Base-by-base conservation (phyloP, 75 land plant species). In the Pinus taeda region DNA sequence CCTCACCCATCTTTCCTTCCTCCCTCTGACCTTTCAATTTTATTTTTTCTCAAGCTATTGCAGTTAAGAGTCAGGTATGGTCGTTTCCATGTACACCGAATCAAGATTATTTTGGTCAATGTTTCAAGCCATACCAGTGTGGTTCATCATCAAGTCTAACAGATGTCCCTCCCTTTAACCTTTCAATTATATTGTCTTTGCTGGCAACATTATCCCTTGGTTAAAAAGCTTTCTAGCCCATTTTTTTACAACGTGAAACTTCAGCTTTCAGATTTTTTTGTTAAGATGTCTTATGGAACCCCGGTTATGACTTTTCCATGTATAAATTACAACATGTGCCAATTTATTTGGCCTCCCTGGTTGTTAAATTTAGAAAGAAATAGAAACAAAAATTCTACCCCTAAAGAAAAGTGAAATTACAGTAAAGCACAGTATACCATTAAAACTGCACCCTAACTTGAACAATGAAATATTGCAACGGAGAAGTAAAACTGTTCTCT, bases 401-500 rank as follows among this genome's bases (percentile, higher is more conserved):
- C 39, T 26, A 14, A 59, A 30, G 33, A 17, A 57, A 69, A 5
- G 37, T 75, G 21, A 53, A 59, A 5, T n/a, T 29, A 20, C 7
- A 75, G 4, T 7, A 21, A 69, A 65, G 33, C 15, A 67, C 29
- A 3, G 58, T 22, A 49, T 6, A 22, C 12, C 17, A 33, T 36
- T 39, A 70, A 42, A 39, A 71, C 74, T 71, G 74, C 57, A 22
- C 15, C n/a, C 14, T 21, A n/a, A 71, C 53, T 71, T 71, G 22
- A 21, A 53, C 55, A 21, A 65, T 36, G 15, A 65, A 65, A 9
- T 69, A n/a, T n/a, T 42, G 18, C 24, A 42, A 3, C 3, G 6
- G 21, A 15, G 12, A 29, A 73, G n/a, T 15, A 56, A 12, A 49
- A 22, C 29, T 11, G 65, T 20, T 22, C 62, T 83, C 89, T 86